Conservation (phyloP, 2,329 filamentous ascomycete species). For the Aspergillus calidoustus region DNA sequence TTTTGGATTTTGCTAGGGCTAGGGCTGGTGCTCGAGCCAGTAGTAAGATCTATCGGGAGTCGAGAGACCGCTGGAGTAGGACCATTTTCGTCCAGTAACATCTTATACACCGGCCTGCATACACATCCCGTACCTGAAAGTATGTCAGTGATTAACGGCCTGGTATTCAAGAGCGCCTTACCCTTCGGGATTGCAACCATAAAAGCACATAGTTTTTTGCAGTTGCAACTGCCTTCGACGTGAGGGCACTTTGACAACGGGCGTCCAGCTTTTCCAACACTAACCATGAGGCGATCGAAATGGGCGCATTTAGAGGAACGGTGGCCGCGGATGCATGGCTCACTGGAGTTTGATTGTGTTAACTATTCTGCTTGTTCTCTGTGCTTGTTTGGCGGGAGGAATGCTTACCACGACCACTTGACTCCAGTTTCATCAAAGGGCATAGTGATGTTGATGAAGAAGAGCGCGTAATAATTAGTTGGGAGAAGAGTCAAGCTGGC, state of each 20-base stretch:
- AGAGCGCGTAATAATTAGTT: background rate
- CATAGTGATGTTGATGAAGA: slow-evolving; percentile 33
- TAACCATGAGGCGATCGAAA: slow-evolving; percentile 54
- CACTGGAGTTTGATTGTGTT: slow-evolving; percentile 32
- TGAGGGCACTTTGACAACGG: slow-evolving; percentile 54
- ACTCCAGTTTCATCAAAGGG: slow-evolving; percentile 50
- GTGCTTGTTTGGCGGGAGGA: background rate
- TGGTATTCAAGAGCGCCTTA: slow-evolving; percentile 24
- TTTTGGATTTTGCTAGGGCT: slow-evolving; percentile 44
- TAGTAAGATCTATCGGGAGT: slow-evolving; percentile 11
- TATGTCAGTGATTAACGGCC: slow-evolving; percentile 12
- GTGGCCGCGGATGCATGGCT: slow-evolving; percentile 55
- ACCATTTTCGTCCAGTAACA: slow-evolving; percentile 34
- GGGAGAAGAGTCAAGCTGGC: background rate
- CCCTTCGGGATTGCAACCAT: slow-evolving; percentile 53
- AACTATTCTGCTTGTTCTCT: background rate
- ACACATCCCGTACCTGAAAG: slow-evolving; percentile 44
- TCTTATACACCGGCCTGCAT: slow-evolving; percentile 48
- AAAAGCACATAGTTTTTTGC: slow-evolving; percentile 47
- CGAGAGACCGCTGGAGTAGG: slow-evolving; percentile 20
- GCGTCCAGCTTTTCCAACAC: slow-evolving; percentile 54
- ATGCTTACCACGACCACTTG: slow-evolving; percentile 52
- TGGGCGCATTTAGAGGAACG: slow-evolving; percentile 56
- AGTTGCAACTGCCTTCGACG: slow-evolving; percentile 48
- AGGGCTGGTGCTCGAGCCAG: slow-evolving; percentile 26